Conservation (phyloP, 116 monocot genomes). For the Dioscorea cayenensis region DNA sequence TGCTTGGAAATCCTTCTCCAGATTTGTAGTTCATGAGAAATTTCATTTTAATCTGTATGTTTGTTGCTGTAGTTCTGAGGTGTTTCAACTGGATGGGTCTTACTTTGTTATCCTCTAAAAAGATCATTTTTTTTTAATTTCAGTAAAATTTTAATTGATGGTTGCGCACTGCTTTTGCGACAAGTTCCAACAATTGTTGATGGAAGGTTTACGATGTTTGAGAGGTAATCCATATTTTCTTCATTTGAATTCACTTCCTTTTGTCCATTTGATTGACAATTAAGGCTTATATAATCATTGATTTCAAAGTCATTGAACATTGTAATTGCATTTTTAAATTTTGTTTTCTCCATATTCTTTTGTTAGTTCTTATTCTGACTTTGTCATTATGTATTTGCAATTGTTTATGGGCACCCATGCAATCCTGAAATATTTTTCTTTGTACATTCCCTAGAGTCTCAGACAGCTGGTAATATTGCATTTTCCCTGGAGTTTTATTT, state of each 20-base stretch:
- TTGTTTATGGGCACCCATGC: constrained; percentile 51
- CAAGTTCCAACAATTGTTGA: constrained; percentile 78
- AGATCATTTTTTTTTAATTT: too few species aligned
- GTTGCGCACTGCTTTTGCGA: constrained; percentile 5
- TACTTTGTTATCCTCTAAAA: too few species aligned
- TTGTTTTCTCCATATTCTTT: not conserved
- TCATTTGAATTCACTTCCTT: not conserved
- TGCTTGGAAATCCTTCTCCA: not conserved
- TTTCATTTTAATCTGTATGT: too few species aligned
- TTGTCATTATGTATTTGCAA: not conserved
- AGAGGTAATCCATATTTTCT: too few species aligned
- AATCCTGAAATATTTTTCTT: constrained; percentile 68
- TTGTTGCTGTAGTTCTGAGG: too few species aligned
- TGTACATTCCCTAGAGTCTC: constrained; percentile 50
- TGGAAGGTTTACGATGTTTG: constrained; percentile 66
- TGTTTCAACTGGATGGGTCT: too few species aligned
- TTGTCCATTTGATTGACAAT: too few species aligned
- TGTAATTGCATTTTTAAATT: too few species aligned
- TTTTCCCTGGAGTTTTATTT: not conserved
- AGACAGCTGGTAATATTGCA: constrained; percentile 60
- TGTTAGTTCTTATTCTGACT: not conserved
- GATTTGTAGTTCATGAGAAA: not conserved
- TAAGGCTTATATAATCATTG: too few species aligned
- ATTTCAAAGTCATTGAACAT: too few species aligned
- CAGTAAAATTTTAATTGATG: not conserved